A percentile compares a stretch with the other conserved stretches of the same genome.
Evolutionary conservation across 331 rosid genomes (phyloP).

Genomic region (Rhamnella rubrinervis): DNA sequence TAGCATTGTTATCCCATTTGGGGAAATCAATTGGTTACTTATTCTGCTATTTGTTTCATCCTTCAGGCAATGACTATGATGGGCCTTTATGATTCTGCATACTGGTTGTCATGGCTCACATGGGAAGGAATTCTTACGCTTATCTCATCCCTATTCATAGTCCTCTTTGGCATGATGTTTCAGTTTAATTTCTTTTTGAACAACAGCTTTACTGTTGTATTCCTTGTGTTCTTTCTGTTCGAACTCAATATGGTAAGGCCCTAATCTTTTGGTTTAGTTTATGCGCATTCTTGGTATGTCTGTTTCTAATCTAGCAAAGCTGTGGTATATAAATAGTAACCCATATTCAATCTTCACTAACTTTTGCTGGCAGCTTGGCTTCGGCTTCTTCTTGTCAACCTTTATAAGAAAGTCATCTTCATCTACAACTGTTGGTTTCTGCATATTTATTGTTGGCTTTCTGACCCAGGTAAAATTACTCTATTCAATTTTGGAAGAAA

Average conservation of each 20-base stretch:
- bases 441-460: constrained; percentile 59
- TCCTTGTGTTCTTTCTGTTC: constrained; percentile 75
- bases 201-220: constrained; percentile 53
- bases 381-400: constrained; percentile 82
- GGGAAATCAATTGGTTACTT: not conserved
- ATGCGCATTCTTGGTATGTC: constrained; percentile 8
- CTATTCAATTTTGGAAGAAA: constrained; percentile 6
- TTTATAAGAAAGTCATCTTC: constrained; percentile 77
- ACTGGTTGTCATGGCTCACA: constrained; percentile 88
- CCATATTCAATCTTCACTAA: constrained; percentile 5
- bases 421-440: constrained; percentile 72
- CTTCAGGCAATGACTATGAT: constrained; percentile 80
- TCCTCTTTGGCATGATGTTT: constrained; percentile 86
- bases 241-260: constrained; percentile 79
- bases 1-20: not conserved
- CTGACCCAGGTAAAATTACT: constrained; percentile 69
- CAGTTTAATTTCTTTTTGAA: constrained; percentile 68
- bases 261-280: constrained; percentile 4
- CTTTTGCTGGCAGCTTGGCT: constrained; percentile 56
- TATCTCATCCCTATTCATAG: constrained; percentile 70
- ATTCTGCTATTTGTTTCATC: not conserved
- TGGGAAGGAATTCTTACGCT: constrained; percentile 68
- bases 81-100: constrained; percentile 94
- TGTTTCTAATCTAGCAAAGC: not conserved
- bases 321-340: constrained; percentile 2